Percentiles rank a stretch among this genome's conserved stretches.
These are phyloP conservation scores for Ogataea hybrid DNA, from an alignment of 1,139 yeast genomes.

Conservation along the genomic window DNA sequence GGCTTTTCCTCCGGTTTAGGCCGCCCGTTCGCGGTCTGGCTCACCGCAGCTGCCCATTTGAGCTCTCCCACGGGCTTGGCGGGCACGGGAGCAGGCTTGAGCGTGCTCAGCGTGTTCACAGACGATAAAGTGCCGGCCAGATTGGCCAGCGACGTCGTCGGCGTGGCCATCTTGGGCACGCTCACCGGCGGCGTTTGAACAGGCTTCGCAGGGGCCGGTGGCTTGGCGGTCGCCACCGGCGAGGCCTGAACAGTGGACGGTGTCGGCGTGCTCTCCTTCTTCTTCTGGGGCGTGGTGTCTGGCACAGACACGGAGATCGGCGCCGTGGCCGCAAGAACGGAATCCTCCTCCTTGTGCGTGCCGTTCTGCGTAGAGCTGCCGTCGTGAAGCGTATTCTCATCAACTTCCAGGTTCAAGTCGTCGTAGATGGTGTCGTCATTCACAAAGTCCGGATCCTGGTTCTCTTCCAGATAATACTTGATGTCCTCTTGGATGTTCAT, in stretches of 20 bases:
- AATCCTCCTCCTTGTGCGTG: slow-evolving; percentile 29
- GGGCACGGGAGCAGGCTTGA: slow-evolving; percentile 70
- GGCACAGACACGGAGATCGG: slow-evolving; percentile 6
- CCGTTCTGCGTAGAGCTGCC: slow-evolving; percentile 25
- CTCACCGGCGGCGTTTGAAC: slow-evolving; percentile 2
- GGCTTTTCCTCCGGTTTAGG: slow-evolving; percentile 2
- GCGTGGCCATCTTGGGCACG: slow-evolving; percentile 9
- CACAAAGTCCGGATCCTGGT: slow-evolving; percentile 69
- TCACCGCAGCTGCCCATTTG: slow-evolving; percentile 72
- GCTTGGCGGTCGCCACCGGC: slow-evolving; percentile 6
- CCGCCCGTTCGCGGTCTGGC: slow-evolving; percentile 34
- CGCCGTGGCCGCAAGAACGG: slow-evolving; percentile 15
- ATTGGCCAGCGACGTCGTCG: slow-evolving; percentile 12
- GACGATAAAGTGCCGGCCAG: slow-evolving; percentile 16
- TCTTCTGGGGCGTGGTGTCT: slow-evolving; percentile 20
- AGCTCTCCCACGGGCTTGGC: slow-evolving; percentile 61
- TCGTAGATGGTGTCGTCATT: slow-evolving; percentile 80
- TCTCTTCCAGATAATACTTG: slow-evolving; percentile 67
- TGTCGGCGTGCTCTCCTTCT: slow-evolving; percentile 17
- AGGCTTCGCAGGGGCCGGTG: slow-evolving; percentile 11
- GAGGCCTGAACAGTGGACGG: slow-evolving; percentile 14
- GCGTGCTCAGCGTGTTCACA: slow-evolving; percentile 43
- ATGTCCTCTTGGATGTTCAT: slow-evolving; percentile 68
- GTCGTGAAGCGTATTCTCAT: slow-evolving; percentile 47
- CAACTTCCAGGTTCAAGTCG: slow-evolving; percentile 57